Evolutionary conservation across 2,329 filamentous ascomycete genomes (phyloP), one percentile per base, ranked within the genome.

Genomic region (Pyricularia pennisetigena): DNA sequence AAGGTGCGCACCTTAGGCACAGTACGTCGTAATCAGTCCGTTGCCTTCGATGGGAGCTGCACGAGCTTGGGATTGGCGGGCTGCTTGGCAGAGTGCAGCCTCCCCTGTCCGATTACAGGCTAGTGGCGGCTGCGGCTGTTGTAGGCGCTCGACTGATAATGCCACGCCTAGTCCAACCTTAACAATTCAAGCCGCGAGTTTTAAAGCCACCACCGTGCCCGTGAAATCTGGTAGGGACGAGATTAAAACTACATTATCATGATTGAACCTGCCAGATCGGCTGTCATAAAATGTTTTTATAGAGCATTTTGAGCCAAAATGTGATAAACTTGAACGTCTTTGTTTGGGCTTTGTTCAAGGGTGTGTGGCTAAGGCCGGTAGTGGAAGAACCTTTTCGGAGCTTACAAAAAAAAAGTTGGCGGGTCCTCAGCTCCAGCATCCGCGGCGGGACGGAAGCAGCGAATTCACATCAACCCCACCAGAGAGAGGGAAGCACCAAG

Each of bases 381-480:
- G n/a, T 67, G 65, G 65, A 61, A 67, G 49, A 67, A 67, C 65
- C 65, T 66, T 59, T 66, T 57, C 65, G 65, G 32, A 66, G 65
- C 65, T 59, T 49, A n/a, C 16, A n/a, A 24, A 32, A 61, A 41
- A 61, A 67, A 32, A 66, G 12, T 32, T 12, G 49, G 54, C 41
- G 35, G 30, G 35, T 20, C 49, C 41, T 59, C 24, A 30, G 32
- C 65, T 67, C 65, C 23, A 24, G 20, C 63, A 49, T 54, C 35
- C 35, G 23, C 24, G 35, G 64, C 32, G 35, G 64, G 64, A 49
- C 41, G 24, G 26, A 16, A 66, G 30, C 30, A 66, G 10, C 29
- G 54, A 67, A 59, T 30, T 54, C 54, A 67, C 28, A 54, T 54
- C 41, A 59, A 67, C 65, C 65, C 65, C 65, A 67, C 65, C 49